Conservation (phyloP, 345 rosid genomes). For the Ceriops tagal region DNA sequence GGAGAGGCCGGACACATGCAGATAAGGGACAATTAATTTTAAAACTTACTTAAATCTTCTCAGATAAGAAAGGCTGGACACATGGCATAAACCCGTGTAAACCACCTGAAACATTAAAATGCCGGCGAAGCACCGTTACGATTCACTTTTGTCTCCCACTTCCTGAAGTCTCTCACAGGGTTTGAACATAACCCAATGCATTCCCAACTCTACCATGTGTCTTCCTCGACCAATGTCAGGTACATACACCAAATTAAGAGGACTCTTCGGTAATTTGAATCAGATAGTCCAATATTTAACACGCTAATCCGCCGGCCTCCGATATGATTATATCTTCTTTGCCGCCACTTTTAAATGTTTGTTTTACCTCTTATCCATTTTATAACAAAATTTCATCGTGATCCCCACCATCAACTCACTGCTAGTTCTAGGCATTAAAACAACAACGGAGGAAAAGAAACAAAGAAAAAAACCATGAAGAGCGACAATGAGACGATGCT, state of each 20-base stretch:
- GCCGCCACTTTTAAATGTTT: slow-evolving; percentile 54
- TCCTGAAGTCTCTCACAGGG: slow-evolving; percentile 5
- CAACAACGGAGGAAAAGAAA: no score
- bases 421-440: no score
- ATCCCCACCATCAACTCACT: background rate
- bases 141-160: slow-evolving; percentile 16
- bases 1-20: no score
- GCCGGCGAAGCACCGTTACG: slow-evolving; percentile 15
- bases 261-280: slow-evolving; percentile 14
- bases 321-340: slow-evolving; percentile 22
- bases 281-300: background rate
- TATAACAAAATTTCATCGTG: slow-evolving; percentile 8
- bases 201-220: slow-evolving; percentile 1
- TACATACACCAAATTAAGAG: background rate
- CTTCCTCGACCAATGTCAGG: background rate
- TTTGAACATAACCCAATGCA: slow-evolving; percentile 1
- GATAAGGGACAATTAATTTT: no score
- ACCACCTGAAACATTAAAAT: background rate
- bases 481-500: slow-evolving; percentile 20
- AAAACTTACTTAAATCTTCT: no score
- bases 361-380: slow-evolving; percentile 36
- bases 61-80: slow-evolving; percentile 2
- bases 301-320: slow-evolving; percentile 44
- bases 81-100: slow-evolving; percentile 17
- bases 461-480: slow-evolving; percentile 32